These are phyloP conservation scores for Ochetophila trinervis DNA, from an alignment of 306 rosid species.

Conservation along the genomic window DNA sequence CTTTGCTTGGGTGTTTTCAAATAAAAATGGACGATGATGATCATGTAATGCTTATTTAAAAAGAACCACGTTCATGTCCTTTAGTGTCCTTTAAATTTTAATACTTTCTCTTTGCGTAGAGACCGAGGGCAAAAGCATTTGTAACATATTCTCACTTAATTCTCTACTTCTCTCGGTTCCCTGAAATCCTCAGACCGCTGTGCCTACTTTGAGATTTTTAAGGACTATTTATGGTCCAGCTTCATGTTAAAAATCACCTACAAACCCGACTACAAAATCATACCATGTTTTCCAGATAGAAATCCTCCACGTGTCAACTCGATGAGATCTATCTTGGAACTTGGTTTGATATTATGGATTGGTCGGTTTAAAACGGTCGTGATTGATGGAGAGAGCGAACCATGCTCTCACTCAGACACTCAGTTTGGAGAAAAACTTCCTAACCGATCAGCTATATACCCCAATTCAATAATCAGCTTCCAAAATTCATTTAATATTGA, in stretches of 20 bases:
- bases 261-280: constrained; percentile 8
- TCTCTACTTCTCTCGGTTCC: neutral
- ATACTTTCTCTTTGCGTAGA: neutral
- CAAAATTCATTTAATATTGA: too few species aligned
- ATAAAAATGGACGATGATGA: constrained; percentile 18
- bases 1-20: constrained; percentile 10
- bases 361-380: neutral
- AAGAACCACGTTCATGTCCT: constrained; percentile 16
- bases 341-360: neutral
- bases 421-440: too few species aligned
- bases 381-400: constrained; percentile 11
- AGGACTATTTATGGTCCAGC: constrained; percentile 1
- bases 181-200: constrained; percentile 21
- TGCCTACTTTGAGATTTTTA: neutral
- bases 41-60: constrained; percentile 13
- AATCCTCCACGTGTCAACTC: constrained; percentile 12
- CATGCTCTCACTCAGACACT: neutral
- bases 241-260: constrained; percentile 9
- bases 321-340: neutral
- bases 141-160: constrained; percentile 19
- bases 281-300: neutral
- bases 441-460: too few species aligned
- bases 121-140: constrained; percentile 35
- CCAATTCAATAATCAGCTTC: too few species aligned
- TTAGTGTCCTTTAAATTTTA: constrained; percentile 7